Evolutionary conservation across 805 yeast species (phyloP).

Genomic region (Ogataea nonfermentans): DNA sequence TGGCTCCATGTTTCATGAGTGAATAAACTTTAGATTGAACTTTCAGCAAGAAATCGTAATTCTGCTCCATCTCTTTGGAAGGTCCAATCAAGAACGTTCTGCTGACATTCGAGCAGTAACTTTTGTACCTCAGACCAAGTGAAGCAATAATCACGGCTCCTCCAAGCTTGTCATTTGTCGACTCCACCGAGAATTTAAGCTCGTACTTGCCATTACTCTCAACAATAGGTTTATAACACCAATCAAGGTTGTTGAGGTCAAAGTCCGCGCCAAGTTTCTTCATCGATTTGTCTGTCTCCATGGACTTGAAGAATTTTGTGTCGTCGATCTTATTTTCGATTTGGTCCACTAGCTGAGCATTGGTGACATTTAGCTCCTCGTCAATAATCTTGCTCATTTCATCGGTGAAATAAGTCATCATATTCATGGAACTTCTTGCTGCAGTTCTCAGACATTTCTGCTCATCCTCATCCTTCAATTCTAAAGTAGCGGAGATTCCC

Average conservation of each 20-base stretch:
- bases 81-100: conserved; percentile 92
- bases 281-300: conserved; percentile 44
- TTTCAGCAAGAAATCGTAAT: conserved; percentile 71
- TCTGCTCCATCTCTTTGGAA: conserved; percentile 68
- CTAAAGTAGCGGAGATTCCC: conserved; percentile 59
- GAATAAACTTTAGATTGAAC: conserved; percentile 66
- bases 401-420: conserved; percentile 81
- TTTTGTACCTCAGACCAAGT: conserved; percentile 81
- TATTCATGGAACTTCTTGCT: conserved; percentile 68
- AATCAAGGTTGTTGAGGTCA: conserved; percentile 75
- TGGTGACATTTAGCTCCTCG: conserved; percentile 75
- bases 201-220: conserved; percentile 88
- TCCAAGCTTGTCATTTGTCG: conserved; percentile 63
- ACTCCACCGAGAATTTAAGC: conserved; percentile 77
- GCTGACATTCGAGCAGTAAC: conserved; percentile 84
- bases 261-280: conserved; percentile 66
- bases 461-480: conserved; percentile 78
- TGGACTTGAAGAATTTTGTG: conserved; percentile 57
- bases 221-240: conserved; percentile 91
- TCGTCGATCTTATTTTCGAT: conserved; percentile 83
- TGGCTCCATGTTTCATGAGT: conserved; percentile 63
- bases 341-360: conserved; percentile 67
- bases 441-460: conserved; percentile 64
- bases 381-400: conserved; percentile 87
- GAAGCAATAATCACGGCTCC: conserved; percentile 81